Conservation (phyloP, 352 stramenopile species). For the Plasmopara muralis region DNA sequence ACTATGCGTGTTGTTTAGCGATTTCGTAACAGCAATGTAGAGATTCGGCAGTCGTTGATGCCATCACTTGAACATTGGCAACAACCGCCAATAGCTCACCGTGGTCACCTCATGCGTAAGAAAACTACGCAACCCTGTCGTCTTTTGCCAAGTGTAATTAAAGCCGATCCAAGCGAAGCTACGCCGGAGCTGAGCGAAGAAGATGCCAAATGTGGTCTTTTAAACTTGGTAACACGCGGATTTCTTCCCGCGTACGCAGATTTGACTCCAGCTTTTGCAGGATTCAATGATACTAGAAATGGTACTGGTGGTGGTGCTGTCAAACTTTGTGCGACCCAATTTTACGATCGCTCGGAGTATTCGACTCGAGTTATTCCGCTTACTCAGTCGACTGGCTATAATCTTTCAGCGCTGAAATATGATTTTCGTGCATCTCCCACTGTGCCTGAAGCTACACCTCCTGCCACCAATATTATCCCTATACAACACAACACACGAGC, state of each 20-base stretch:
- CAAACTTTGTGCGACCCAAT: conserved; percentile 38
- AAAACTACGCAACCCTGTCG: conserved; percentile 51
- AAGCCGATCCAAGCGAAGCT: conserved; percentile 46
- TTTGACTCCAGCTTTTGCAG: conserved; percentile 59
- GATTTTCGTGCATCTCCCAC: conserved; percentile 33
- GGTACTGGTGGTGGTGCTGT: conserved; percentile 39
- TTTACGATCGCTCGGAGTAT: conserved; percentile 58
- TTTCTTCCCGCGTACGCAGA: conserved; percentile 58
- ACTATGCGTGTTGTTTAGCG: conserved; percentile 17
- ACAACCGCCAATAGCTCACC: conserved; percentile 13
- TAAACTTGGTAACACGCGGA: conserved; percentile 63
- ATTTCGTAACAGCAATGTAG: conserved; percentile 34
- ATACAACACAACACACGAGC: conserved; percentile 11
- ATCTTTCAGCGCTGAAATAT: conserved; percentile 72
- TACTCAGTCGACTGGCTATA: conserved; percentile 62
- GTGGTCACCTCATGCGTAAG: conserved; percentile 38
- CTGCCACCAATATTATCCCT: neutral
- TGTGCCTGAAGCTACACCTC: conserved; percentile 2
- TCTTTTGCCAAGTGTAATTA: conserved; percentile 65
- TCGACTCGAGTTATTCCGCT: conserved; percentile 38
- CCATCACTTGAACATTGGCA: conserved; percentile 20
- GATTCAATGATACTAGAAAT: conserved; percentile 8
- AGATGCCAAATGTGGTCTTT: conserved; percentile 54
- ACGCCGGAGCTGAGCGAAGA: conserved; percentile 46
- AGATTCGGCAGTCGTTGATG: conserved; percentile 22